phyloP scores from a whole-genome alignment of 169 alveolate genomes.

The Babesia divergens region DNA sequence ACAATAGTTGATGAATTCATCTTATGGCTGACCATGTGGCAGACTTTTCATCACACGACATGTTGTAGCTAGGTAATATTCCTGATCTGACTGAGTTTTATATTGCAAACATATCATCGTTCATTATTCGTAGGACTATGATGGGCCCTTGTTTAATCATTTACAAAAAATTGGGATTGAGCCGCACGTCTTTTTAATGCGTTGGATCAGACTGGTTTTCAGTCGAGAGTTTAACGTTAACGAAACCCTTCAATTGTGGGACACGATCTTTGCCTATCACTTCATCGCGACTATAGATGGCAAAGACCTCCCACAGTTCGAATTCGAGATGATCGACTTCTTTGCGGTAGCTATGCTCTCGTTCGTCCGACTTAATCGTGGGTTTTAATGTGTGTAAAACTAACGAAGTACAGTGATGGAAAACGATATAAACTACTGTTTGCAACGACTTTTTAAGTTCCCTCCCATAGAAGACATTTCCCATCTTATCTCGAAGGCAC shows the following conservation, averaged over 20 bases:
- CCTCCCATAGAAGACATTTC: constrained; percentile 64
- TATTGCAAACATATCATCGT: background rate
- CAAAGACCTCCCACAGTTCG: constrained; percentile 6
- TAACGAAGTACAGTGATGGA: constrained; percentile 39
- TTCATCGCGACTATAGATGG: background rate
- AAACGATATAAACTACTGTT: constrained; percentile 58
- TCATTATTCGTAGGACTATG: constrained; percentile 43
- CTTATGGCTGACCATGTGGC: background rate
- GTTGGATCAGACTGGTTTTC: constrained; percentile 81
- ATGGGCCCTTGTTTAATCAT: constrained; percentile 56
- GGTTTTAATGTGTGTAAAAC: background rate
- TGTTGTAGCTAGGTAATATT: background rate
- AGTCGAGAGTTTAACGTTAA: constrained; percentile 76
- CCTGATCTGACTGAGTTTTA: background rate
- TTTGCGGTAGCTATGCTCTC: constrained; percentile 62
- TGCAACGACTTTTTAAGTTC: constrained; percentile 60
- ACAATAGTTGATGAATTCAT: background rate
- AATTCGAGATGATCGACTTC: constrained; percentile 30
- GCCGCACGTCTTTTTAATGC: constrained; percentile 73
- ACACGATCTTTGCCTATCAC: constrained; percentile 44
- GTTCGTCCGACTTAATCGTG: constrained; percentile 42
- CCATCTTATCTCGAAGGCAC: constrained; percentile 35
- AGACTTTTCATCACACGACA: background rate
- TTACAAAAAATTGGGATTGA: constrained; percentile 68
- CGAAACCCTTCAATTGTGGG: constrained; percentile 74